Evolutionary conservation across 78 protist genomes (phyloP).

Genomic region (Dictyostelium capitatum): DNA sequence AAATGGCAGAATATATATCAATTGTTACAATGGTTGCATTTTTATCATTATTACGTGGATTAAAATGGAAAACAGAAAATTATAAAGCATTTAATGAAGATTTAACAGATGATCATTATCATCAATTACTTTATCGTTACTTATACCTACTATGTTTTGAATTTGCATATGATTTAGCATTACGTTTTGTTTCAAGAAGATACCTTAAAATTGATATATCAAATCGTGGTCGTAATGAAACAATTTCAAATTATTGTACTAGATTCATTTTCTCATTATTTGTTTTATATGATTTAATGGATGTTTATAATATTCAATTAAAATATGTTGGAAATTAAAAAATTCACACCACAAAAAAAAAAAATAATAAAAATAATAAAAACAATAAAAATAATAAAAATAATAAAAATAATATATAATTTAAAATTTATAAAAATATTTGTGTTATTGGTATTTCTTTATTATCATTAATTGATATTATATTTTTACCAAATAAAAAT

Average conservation of each 20-base stretch:
- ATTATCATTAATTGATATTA: constrained; percentile 17
- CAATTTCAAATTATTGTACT: constrained; percentile 60
- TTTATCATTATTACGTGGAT: constrained; percentile 35
- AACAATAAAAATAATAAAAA: too few species aligned
- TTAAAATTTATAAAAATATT: neutral
- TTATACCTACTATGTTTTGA: constrained; percentile 55
- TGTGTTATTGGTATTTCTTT: neutral
- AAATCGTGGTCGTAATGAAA: constrained; percentile 70
- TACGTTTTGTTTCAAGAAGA: constrained; percentile 32
- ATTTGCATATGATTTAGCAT: constrained; percentile 41
- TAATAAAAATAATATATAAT: neutral
- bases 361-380: too few species aligned
- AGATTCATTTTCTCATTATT: constrained; percentile 67
- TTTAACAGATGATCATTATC: neutral
- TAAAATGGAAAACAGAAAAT: constrained; percentile 25
- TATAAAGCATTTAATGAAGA: neutral
- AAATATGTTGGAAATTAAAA: neutral
- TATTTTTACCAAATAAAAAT: constrained; percentile 58
- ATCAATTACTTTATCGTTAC: constrained; percentile 53
- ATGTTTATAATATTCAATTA: constrained; percentile 49
- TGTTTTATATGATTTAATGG: constrained; percentile 51
- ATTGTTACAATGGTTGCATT: constrained; percentile 61
- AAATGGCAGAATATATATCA: constrained; percentile 69
- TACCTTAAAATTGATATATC: constrained; percentile 63
- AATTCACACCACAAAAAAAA: too few species aligned